These are phyloP conservation scores for Colletotrichum sp. DNA, from an alignment of 2,329 filamentous ascomycete genomes.

Conservation along the genomic window DNA sequence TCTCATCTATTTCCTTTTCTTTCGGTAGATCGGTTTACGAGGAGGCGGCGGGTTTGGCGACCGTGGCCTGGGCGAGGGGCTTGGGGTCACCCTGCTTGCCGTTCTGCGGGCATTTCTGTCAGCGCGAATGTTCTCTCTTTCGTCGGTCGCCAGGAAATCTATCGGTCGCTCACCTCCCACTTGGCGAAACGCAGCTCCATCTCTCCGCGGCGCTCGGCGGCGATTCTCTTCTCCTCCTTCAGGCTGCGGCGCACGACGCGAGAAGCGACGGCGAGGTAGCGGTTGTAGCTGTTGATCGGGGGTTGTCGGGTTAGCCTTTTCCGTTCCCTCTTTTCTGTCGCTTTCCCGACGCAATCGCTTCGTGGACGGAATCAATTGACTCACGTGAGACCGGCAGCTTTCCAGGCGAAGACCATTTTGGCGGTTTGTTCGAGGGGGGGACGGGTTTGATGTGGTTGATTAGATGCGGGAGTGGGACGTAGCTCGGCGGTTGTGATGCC, in stretches of 20 bases:
- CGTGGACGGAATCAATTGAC: conserved; percentile 39
- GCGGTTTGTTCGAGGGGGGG: conserved; percentile 31
- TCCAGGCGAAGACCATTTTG: conserved; percentile 98
- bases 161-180: conserved; percentile 79
- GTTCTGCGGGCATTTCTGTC: conserved; percentile 64
- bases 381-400: conserved; percentile 95
- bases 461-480: conserved; percentile 26
- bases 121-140: not conserved
- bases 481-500: conserved; percentile 35
- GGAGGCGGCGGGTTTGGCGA: conserved; percentile 41
- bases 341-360: not conserved
- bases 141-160: not conserved
- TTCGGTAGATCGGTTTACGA: conserved; percentile 28
- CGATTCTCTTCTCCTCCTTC: conserved; percentile 91
- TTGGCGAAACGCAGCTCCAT: conserved; percentile 89
- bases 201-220: conserved; percentile 87
- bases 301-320: conserved; percentile 36
- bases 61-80: conserved; percentile 66
- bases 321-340: conserved; percentile 17
- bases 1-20: not conserved
- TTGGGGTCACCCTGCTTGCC: conserved; percentile 92
- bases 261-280: conserved; percentile 94
- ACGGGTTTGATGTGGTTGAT: conserved; percentile 30
- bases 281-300: conserved; percentile 83
- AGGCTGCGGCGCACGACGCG: conserved; percentile 95